phyloP scores from a whole-genome alignment of 2,329 filamentous ascomycete genomes.

The Chaetomium olivaceum region DNA sequence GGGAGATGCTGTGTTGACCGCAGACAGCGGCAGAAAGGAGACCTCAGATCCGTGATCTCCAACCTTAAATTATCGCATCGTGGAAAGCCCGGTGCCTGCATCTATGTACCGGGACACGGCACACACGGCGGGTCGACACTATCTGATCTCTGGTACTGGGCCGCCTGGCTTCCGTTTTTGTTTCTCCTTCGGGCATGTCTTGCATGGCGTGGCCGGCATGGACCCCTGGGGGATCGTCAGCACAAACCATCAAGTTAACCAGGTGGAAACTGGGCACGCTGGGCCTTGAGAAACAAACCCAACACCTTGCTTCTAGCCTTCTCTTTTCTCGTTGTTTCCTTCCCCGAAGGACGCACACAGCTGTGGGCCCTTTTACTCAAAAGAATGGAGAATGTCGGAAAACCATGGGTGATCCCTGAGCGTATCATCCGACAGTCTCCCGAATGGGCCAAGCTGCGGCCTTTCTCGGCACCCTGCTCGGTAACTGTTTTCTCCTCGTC shows the following conservation, averaged over 20 bases:
- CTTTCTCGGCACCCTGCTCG: slow-evolving; percentile 13
- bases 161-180: neutral
- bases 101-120: neutral
- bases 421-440: neutral
- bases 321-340: neutral
- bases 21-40: slow-evolving; percentile 22
- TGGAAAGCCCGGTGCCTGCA: slow-evolving; percentile 18
- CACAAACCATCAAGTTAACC: slow-evolving; percentile 11
- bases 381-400: slow-evolving; percentile 9
- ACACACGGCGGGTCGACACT: neutral
- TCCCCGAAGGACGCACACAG: neutral
- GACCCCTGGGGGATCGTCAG: slow-evolving; percentile 10
- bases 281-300: neutral
- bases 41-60: slow-evolving; percentile 27
- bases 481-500: neutral
- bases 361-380: neutral
- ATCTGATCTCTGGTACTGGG: neutral
- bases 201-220: slow-evolving; percentile 22
- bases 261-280: slow-evolving; percentile 18
- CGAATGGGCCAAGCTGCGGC: slow-evolving; percentile 13
- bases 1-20: slow-evolving; percentile 23
- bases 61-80: slow-evolving; percentile 31
- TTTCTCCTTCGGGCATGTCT: slow-evolving; percentile 18
- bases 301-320: neutral
- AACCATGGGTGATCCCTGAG: slow-evolving; percentile 11